These are phyloP conservation scores for Podila epicladia DNA, from an alignment of 192 early-diverging fungal genomes.

Conservation along the genomic window DNA sequence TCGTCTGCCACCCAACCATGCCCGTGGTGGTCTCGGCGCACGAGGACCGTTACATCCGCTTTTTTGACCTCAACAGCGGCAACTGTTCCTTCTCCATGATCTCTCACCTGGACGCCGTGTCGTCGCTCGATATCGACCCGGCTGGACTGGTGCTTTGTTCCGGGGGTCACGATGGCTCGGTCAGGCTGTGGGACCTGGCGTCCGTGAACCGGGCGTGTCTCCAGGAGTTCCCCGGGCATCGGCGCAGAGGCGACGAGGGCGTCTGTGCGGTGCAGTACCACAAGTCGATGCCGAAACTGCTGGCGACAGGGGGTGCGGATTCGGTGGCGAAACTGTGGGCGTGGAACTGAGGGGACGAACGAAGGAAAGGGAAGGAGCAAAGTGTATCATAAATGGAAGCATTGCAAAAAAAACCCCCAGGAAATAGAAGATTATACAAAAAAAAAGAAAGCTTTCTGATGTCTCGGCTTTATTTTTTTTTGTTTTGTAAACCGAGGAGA, in stretches of 20 bases:
- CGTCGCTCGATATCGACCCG: slow-evolving; percentile 72
- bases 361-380: too few relatives aligned
- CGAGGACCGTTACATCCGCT: slow-evolving; percentile 79
- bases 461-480: too few relatives aligned
- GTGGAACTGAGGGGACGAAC: background rate
- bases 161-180: slow-evolving; percentile 78
- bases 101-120: slow-evolving; percentile 73
- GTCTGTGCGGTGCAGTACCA: slow-evolving; percentile 73
- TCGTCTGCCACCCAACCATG: slow-evolving; percentile 77
- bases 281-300: slow-evolving; percentile 58
- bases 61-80: slow-evolving; percentile 81
- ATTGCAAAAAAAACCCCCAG: too few relatives aligned
- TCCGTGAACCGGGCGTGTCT: slow-evolving; percentile 64
- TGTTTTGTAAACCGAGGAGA: too few relatives aligned
- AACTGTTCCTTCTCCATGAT: slow-evolving; percentile 68
- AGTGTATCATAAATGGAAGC: too few relatives aligned
- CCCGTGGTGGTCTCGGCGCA: slow-evolving; percentile 78
- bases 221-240: slow-evolving; percentile 79
- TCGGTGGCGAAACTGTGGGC: slow-evolving; percentile 64
- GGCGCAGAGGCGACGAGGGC: slow-evolving; percentile 80
- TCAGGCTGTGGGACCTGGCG: slow-evolving; percentile 81
- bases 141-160: slow-evolving; percentile 64
- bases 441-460: too few relatives aligned
- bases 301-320: slow-evolving; percentile 69
- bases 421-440: too few relatives aligned